Conservation (phyloP, 2,329 filamentous ascomycete species). For the Ploettnerulaceae sp. region DNA sequence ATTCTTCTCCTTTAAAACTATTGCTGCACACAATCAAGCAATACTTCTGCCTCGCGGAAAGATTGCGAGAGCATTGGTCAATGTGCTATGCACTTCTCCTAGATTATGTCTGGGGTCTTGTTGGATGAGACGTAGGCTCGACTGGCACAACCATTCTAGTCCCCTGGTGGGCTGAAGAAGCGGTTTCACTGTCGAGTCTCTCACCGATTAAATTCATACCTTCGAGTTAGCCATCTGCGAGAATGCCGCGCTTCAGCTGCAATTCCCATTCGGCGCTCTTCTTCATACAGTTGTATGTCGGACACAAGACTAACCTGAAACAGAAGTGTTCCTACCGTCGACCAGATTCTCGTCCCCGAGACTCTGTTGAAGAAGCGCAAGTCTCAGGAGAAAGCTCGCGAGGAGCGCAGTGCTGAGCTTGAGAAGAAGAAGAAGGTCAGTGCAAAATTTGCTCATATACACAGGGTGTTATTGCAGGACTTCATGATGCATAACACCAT, state of each 20-base stretch:
- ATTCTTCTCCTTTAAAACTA: constrained; percentile 71
- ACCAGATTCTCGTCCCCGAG: constrained; percentile 97
- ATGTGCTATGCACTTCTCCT: constrained; percentile 40
- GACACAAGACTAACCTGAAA: constrained; percentile 73
- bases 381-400: constrained; percentile 98
- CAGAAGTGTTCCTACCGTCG: constrained; percentile 87
- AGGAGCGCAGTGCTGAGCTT: constrained; percentile 72
- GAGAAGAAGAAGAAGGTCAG: constrained; percentile 85
- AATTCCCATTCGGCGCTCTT: constrained; percentile 85
- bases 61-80: constrained; percentile 21
- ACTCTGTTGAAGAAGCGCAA: constrained; percentile 99
- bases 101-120: constrained; percentile 62
- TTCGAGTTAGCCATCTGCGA: constrained; percentile 81
- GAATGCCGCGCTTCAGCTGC: constrained; percentile 89
- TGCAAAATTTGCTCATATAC: constrained; percentile 21
- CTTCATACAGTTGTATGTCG: constrained; percentile 59
- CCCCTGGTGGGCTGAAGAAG: constrained; percentile 24
- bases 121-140: constrained; percentile 58
- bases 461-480: constrained; percentile 37
- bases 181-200: constrained; percentile 33
- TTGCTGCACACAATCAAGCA: constrained; percentile 51
- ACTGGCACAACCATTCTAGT: constrained; percentile 21
- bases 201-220: constrained; percentile 75
- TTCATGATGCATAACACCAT: constrained; percentile 82
- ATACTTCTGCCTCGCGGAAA: constrained; percentile 18